These are phyloP conservation scores for Fusarium guadeloupense DNA, from an alignment of 2,329 filamentous ascomycete genomes.

Conservation along the genomic window DNA sequence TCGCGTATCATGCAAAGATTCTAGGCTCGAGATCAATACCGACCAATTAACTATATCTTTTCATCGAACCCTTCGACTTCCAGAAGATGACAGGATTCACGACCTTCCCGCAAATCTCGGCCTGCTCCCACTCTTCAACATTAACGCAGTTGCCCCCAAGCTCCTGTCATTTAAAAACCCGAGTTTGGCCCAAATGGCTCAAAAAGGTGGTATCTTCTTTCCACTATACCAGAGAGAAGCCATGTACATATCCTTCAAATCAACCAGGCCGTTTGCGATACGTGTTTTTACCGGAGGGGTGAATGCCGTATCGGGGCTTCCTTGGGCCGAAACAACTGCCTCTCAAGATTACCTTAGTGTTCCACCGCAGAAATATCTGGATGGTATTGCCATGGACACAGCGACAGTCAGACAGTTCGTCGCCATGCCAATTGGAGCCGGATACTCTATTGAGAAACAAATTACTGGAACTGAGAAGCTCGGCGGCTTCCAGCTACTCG, in stretches of 20 bases:
- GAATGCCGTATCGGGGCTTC: slow-evolving; percentile 12
- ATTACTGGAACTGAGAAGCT: slow-evolving; percentile 10
- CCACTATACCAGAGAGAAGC: slow-evolving; percentile 20
- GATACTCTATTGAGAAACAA: slow-evolving; percentile 20
- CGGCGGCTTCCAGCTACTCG: slow-evolving; percentile 9
- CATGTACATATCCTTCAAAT: slow-evolving; percentile 15
- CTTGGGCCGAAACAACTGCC: background rate
- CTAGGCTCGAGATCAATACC: background rate
- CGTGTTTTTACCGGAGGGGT: slow-evolving; percentile 6
- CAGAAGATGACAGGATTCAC: background rate
- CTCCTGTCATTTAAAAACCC: slow-evolving; percentile 2
- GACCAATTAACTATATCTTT: background rate
- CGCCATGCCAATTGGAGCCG: slow-evolving; percentile 16
- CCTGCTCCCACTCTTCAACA: slow-evolving; percentile 5
- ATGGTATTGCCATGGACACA: slow-evolving; percentile 6
- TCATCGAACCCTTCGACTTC: slow-evolving; percentile 10
- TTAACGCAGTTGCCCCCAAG: background rate
- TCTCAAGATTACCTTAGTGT: slow-evolving; percentile 12
- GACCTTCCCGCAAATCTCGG: slow-evolving; percentile 2
- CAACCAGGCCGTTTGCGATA: slow-evolving; percentile 4
- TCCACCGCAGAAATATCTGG: slow-evolving; percentile 7
- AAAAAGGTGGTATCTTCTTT: slow-evolving; percentile 16
- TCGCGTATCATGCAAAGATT: background rate
- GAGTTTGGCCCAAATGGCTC: slow-evolving; percentile 13
- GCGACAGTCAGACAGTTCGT: slow-evolving; percentile 14